Evolutionary conservation across 768 basidiomycete species (phyloP), one percentile per base, ranked within the genome.

Genomic region (Naganishia kalamii): DNA sequence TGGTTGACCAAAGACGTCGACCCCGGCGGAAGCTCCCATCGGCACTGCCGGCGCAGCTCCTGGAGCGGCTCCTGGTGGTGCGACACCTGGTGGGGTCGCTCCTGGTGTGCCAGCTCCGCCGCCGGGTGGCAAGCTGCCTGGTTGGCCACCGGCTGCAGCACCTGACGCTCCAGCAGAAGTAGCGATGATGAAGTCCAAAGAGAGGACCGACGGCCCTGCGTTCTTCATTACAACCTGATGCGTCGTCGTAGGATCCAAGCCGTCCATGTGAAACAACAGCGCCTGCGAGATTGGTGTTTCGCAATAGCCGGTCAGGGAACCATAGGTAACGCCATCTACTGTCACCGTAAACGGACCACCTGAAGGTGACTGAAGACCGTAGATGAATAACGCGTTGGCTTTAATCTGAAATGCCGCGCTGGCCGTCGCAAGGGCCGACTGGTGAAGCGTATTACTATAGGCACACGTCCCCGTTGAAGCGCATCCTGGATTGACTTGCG

Each of bases 191-290:
- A 23, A 57, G 40, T 57, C 54, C 54, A 57, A n/a, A 2, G 54
- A 57, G 10, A 57, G 23, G 5, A 57, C 11, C 1, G 54, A 57
- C 37, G 54, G 54, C 21, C 54, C 54, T 10, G 54, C 43, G 32
- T 61, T 61, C 13, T 29, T n/a, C 27, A 61, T 19, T 7, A 61
- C 60, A 4, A 61, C 29, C 60, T 61, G 41, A 21, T 61, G 43
- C 41, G 33, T 57, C 23, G n/a, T 41, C 8, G 27, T n/a, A 2
- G 60, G 43, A n/a, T 61, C 60, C 13, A 61, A 29, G 11, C 43
- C 54, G 32, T 33, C 40, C 17, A n/a, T 32, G 4, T 47, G 25
- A 21, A 44, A 61, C 43, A 44, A 32, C 13, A 61, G 60, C 11
- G 60, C 41, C 7, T 61, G 54, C 23, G 60, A 44, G 6, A 32